Conservation (phyloP, 176 grass and related monocot species). For the Triticum urartu region DNA sequence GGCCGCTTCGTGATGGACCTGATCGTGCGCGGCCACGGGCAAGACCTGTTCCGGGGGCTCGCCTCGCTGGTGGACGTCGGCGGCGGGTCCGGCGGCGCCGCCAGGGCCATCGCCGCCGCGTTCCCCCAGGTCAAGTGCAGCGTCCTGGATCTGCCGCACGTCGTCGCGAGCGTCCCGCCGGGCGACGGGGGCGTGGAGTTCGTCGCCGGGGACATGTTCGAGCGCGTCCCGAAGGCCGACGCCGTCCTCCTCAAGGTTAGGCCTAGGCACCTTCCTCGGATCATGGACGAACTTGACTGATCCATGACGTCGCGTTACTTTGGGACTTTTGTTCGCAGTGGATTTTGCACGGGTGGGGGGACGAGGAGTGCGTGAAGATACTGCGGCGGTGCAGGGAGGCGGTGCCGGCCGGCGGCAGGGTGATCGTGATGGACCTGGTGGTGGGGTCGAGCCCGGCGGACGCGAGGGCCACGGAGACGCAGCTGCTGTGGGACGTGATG, state of each 20-base stretch:
- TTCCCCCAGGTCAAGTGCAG: conserved; percentile 49
- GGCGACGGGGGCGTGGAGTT: conserved; percentile 45
- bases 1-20: conserved; percentile 53
- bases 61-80: conserved; percentile 56
- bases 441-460: conserved; percentile 19
- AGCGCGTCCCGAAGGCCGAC: conserved; percentile 32
- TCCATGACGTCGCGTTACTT: not conserved
- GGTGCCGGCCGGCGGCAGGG: conserved; percentile 49
- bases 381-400: conserved; percentile 57
- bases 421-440: conserved; percentile 71
- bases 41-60: conserved; percentile 42
- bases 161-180: conserved; percentile 5
- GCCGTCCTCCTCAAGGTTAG: conserved; percentile 45
- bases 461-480: conserved; percentile 31
- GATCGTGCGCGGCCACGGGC: conserved; percentile 25
- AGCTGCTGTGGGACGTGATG: conserved; percentile 51
- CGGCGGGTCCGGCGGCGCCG: conserved; percentile 31
- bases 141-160: conserved; percentile 56
- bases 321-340: conserved; percentile 3
- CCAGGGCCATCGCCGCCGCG: conserved; percentile 43
- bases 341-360: conserved; percentile 33
- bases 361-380: conserved; percentile 60
- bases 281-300: not conserved
- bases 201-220: conserved; percentile 51
- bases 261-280: not conserved